Percentiles rank a stretch among this genome's conserved stretches.
phyloP scores from a whole-genome alignment of 1,139 yeast genomes.

The Yamadazyma diddensiae region DNA sequence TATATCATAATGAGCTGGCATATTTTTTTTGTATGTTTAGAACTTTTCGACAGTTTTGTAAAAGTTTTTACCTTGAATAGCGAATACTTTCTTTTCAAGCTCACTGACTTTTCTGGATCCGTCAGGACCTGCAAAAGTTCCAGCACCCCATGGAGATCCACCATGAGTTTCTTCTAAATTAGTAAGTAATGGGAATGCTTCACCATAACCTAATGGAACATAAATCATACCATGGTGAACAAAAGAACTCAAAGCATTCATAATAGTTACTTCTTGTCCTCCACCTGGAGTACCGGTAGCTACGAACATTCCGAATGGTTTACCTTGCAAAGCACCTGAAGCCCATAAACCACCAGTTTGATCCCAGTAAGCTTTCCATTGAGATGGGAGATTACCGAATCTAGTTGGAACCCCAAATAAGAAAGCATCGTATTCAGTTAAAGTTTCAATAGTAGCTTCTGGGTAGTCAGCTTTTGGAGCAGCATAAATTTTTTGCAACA shows the following conservation, averaged over 20 bases:
- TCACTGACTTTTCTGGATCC: conserved; percentile 45
- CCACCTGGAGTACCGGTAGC: conserved; percentile 49
- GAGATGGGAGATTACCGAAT: conserved; percentile 48
- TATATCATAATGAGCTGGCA: neutral
- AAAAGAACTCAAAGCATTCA: conserved; percentile 33
- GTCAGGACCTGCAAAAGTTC: conserved; percentile 45
- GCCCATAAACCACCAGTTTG: conserved; percentile 52
- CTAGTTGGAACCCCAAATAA: conserved; percentile 53
- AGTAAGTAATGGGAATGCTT: conserved; percentile 32
- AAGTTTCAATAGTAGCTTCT: conserved; percentile 36
- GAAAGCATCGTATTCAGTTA: conserved; percentile 44
- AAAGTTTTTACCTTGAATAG: conserved; percentile 42
- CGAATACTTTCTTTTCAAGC: conserved; percentile 38
- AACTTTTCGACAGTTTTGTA: conserved; percentile 27
- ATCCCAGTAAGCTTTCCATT: conserved; percentile 43
- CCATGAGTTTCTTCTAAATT: conserved; percentile 42
- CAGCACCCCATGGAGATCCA: conserved; percentile 52
- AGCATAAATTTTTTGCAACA: conserved; percentile 40
- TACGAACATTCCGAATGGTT: conserved; percentile 46
- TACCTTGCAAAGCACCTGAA: conserved; percentile 44
- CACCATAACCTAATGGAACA: conserved; percentile 47
- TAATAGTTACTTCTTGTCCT: conserved; percentile 44
- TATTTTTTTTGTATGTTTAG: conserved; percentile 14
- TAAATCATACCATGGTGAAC: conserved; percentile 52
- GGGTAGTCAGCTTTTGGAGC: conserved; percentile 44